Evolutionary conservation across 345 rosid genomes (phyloP), one percentile per base, ranked within the genome.

Genomic region (Brassica carinata): DNA sequence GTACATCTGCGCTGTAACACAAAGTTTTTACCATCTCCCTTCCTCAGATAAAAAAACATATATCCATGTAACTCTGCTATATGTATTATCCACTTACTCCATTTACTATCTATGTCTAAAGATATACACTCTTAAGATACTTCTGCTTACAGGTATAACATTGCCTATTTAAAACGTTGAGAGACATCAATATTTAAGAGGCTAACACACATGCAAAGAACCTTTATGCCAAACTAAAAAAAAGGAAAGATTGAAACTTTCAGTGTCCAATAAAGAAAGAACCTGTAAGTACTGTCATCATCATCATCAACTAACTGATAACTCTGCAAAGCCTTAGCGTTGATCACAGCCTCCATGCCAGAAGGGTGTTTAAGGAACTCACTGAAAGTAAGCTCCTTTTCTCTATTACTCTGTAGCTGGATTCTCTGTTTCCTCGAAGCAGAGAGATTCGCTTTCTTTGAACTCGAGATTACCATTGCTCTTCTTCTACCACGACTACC

Each of bases 301-400:
- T 75, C 68, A 59, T 75, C 68, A 59, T 87, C 90, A 71, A 94
- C 73, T 69, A 81, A 70, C 57, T 87, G 86, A 79, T 86, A 87
- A 75, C 87, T 82, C 73, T 89, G 86, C 82, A 94, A 82, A 67
- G 90, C 89, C 3, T 85, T 84, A 6, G 91, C 86, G 73, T 93
- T 93, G 80, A 93, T 81, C 36, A 93, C 77, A 55, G 95, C 89
- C 76, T 90, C 77, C 82, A 89, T 81, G 8, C 97, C 98, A 43
- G 87, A 86, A 31, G 95, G 93, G 19, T 91, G 92, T 51, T 79
- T 86, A 75, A 93, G 53, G 68, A 93, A 93, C 30, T 89, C 90
- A 69, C 85, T 78, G 36, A 91, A 84, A 65, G 87, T 87, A 31
- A 81, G 86, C 34, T 75, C 29, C 62, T 85, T 79, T 61, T 65